A percentile compares a stretch with the other conserved stretches of the same genome.
phyloP scores from a whole-genome alignment of 305 asterid species.

The Solanum hybrid region DNA sequence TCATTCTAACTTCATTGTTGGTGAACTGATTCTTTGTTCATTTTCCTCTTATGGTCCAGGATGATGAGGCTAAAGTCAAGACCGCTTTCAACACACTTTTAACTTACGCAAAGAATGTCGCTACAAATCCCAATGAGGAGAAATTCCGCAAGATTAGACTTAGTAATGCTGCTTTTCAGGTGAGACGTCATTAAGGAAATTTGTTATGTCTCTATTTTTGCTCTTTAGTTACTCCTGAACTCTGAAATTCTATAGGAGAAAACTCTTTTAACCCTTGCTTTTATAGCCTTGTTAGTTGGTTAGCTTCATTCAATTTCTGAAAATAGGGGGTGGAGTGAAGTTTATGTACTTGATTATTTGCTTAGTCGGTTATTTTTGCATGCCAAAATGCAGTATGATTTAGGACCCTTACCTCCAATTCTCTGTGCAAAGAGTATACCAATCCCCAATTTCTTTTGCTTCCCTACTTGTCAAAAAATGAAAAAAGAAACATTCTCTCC shows the following conservation, averaged over 20 bases:
- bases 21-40: conserved; percentile 8
- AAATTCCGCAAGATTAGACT: conserved; percentile 89
- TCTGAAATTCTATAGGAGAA: not conserved
- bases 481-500: not conserved
- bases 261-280: not conserved
- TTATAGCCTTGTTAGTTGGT: not conserved
- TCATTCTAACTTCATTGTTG: not conserved
- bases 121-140: conserved; percentile 86
- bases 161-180: conserved; percentile 83
- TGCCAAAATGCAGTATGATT: not conserved
- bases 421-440: not conserved
- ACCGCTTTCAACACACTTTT: conserved; percentile 85
- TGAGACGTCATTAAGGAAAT: conserved; percentile 9
- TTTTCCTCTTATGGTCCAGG: conserved; percentile 37
- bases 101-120: conserved; percentile 82
- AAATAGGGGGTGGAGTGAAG: not conserved
- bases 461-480: not conserved
- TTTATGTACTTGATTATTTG: not conserved
- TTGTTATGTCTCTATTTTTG: not conserved
- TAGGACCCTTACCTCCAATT: not conserved
- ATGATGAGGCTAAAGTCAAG: conserved; percentile 84
- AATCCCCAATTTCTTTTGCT: not conserved
- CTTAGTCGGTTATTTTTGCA: not conserved
- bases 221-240: not conserved
- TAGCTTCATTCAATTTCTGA: not conserved